A percentile compares a stretch with the other conserved stretches of the same genome.
Evolutionary conservation across 805 yeast species (phyloP).

Genomic region (Sungouiozyma ichnusensis): DNA sequence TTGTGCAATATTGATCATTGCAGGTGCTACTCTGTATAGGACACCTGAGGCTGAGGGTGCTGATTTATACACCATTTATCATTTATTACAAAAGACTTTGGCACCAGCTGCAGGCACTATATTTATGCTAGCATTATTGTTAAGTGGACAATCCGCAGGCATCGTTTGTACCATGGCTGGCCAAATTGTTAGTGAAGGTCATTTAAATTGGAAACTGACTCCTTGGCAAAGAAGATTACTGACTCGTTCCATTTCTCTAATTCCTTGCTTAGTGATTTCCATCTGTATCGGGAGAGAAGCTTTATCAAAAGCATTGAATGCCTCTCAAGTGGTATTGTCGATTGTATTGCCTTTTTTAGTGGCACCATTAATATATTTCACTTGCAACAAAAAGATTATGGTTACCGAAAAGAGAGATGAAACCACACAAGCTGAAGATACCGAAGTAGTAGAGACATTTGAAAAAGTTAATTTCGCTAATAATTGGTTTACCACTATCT

Average conservation of each 20-base stretch:
- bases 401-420: conserved; percentile 32
- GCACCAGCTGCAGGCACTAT: conserved; percentile 74
- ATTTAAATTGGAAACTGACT: conserved; percentile 63
- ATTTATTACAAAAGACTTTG: conserved; percentile 45
- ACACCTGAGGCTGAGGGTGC: conserved; percentile 68
- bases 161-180: conserved; percentile 91
- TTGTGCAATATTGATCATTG: conserved; percentile 68
- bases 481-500: conserved; percentile 41
- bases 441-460: conserved; percentile 10
- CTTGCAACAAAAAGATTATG: conserved; percentile 64
- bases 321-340: conserved; percentile 80
- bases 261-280: conserved; percentile 72
- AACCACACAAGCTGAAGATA: conserved; percentile 5
- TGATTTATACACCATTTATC: conserved; percentile 69
- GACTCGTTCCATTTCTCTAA: conserved; percentile 67
- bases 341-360: conserved; percentile 73
- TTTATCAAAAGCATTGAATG: conserved; percentile 58
- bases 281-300: conserved; percentile 66
- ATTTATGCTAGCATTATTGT: conserved; percentile 73
- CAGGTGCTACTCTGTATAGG: conserved; percentile 68
- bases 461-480: conserved; percentile 48
- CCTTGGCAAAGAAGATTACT: conserved; percentile 76
- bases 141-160: conserved; percentile 87
- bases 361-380: conserved; percentile 78
- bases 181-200: conserved; percentile 87